A percentile compares a stretch with the other conserved stretches of the same genome.
Conservation (phyloP, 805 yeast species). For the Metschnikowia amazonensis region DNA sequence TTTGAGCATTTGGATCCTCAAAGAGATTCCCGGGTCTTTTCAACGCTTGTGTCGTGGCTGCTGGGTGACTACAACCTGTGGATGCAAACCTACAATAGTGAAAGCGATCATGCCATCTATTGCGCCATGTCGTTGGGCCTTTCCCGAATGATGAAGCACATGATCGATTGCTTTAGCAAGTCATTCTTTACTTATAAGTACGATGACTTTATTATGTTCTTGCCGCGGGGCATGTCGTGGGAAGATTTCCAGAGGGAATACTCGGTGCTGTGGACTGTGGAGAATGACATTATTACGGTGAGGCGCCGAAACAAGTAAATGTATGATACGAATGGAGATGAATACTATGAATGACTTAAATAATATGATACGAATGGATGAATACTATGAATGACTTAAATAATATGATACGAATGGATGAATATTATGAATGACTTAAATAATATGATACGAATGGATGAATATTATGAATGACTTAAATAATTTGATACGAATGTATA, state of each 20-base stretch:
- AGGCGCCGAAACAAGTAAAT: conserved; percentile 7
- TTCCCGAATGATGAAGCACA: conserved; percentile 26
- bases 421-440: no score
- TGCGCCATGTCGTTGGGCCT: conserved; percentile 45
- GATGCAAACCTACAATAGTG: conserved; percentile 29
- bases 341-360: no score
- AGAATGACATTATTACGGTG: conserved; percentile 25
- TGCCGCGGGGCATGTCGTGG: conserved; percentile 27
- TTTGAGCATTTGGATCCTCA: conserved; percentile 23
- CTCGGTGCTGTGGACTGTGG: conserved; percentile 30
- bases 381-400: no score
- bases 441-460: no score
- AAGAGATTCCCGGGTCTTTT: conserved; percentile 13
- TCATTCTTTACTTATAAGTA: conserved; percentile 37
- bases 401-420: no score
- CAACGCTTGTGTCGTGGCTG: conserved; percentile 27
- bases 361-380: no score
- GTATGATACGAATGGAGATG: no score
- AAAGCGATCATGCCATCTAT: conserved; percentile 28
- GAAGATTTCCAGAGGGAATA: conserved; percentile 20
- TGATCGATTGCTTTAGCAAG: conserved; percentile 27
- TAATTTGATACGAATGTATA: no score
- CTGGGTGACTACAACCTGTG: conserved; percentile 29
- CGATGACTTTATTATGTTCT: conserved; percentile 23
- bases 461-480: no score